These are phyloP conservation scores for Aspergillus candidus DNA, from an alignment of 2,329 filamentous ascomycete genomes.

Conservation along the genomic window DNA sequence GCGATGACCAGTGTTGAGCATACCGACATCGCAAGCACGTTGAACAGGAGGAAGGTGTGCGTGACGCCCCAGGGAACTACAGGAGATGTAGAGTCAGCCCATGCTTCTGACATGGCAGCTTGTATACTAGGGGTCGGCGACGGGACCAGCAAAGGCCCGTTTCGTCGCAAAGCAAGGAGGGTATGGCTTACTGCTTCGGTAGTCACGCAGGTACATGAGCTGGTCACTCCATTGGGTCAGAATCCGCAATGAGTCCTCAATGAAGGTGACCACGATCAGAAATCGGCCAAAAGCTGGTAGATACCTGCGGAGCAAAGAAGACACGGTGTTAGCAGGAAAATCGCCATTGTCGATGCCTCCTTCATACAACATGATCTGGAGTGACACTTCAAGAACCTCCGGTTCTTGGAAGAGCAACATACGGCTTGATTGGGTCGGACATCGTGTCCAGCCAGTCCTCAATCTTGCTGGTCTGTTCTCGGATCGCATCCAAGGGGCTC, in stretches of 20 bases:
- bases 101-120: conserved; percentile 9
- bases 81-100: conserved; percentile 7
- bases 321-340: conserved; percentile 24
- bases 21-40: conserved; percentile 78
- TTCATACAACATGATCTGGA: not conserved
- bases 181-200: conserved; percentile 71
- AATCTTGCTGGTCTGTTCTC: conserved; percentile 95
- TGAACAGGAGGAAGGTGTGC: conserved; percentile 84
- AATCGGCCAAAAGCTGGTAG: conserved; percentile 94
- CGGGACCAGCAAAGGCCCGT: not conserved
- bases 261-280: conserved; percentile 94
- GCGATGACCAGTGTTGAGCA: conserved; percentile 84
- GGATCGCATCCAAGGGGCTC: conserved; percentile 78
- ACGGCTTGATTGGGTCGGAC: conserved; percentile 93
- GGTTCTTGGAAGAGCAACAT: conserved; percentile 39
- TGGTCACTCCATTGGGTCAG: conserved; percentile 97
- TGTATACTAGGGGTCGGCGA: not conserved
- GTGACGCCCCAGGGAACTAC: conserved; percentile 82
- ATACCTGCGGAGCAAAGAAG: conserved; percentile 56
- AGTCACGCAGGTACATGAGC: conserved; percentile 85
- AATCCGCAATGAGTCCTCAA: conserved; percentile 94
- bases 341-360: conserved; percentile 12
- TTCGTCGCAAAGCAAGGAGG: not conserved
- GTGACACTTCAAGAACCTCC: no score
- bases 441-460: conserved; percentile 85